These are phyloP conservation scores for Pseudonitzschia delicatissima DNA, from an alignment of 108 stramenopile species.

Conservation along the genomic window DNA sequence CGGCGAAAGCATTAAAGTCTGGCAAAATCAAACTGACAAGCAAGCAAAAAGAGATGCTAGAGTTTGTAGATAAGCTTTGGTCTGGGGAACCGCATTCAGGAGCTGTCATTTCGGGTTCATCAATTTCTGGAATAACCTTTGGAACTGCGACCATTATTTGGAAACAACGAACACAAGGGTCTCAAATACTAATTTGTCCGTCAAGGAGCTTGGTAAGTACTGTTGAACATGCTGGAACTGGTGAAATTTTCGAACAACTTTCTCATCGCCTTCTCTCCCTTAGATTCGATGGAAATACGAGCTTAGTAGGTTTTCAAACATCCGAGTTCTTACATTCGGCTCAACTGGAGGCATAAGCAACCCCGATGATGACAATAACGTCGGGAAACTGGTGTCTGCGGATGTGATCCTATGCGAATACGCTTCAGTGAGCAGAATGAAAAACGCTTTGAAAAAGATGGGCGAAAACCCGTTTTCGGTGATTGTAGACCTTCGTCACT, in stretches of 20 bases:
- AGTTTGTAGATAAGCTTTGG: conserved; percentile 36
- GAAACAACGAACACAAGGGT: conserved; percentile 47
- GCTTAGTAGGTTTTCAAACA: conserved; percentile 42
- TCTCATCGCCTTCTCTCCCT: background rate
- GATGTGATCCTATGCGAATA: conserved; percentile 67
- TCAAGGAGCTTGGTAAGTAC: conserved; percentile 57
- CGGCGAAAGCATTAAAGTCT: conserved; percentile 1
- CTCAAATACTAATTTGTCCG: conserved; percentile 60
- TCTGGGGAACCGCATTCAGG: conserved; percentile 16
- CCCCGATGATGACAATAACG: background rate
- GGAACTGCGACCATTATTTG: conserved; percentile 46
- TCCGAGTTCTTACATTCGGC: conserved; percentile 33
- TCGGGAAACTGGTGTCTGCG: background rate
- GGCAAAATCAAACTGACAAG: conserved; percentile 13
- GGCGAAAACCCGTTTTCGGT: conserved; percentile 16
- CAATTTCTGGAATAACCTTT: conserved; percentile 64
- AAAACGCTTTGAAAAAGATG: conserved; percentile 3
- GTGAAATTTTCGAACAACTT: background rate
- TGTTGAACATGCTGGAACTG: background rate
- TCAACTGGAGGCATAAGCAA: conserved; percentile 21
- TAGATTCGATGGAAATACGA: conserved; percentile 72
- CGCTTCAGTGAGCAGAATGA: conserved; percentile 27
- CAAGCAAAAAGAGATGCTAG: conserved; percentile 24
- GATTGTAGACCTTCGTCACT: conserved; percentile 40
- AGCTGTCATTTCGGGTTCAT: conserved; percentile 41